Evolutionary conservation across 208 protist genomes (phyloP), one percentile per base, ranked within the genome.

Genomic region (Leishmania amazonensis): DNA sequence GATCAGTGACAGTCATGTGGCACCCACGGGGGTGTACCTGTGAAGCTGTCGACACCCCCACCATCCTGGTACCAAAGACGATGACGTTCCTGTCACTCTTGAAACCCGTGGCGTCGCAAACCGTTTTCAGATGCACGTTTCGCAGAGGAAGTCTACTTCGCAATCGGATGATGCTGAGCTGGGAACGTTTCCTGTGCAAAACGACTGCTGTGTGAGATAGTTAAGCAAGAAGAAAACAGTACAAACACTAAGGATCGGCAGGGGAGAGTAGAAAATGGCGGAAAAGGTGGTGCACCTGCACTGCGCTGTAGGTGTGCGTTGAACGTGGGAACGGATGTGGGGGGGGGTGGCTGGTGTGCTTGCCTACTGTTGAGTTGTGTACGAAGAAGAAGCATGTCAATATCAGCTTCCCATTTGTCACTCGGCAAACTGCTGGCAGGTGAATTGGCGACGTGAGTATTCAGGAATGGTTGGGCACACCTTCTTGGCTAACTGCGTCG

Each of bases 41-140:
- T 76, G 71, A 87, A 13, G 81, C 75, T 9, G 49, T 73, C 54
- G 78, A 85, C 53, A 83, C 76, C 11, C 83, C 83, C 1, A 83
- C 73, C 78, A 87, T 85, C 24, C 81, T 77, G 35, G 75, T 76
- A 54, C 83, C 78, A 47, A 89, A 73, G 17, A 87, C 80, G 8
- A 83, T 15, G 31, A 83, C 71, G 31, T 45, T 72, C 49, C 73
- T 83, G 19, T 83, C 70, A 67, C 75, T 58, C 13, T 38, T 47
- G 6, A 31, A 38, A 8, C 35, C 7, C 24, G 13, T 17, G 1
- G 11, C 9, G 35, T 74, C 67, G 6, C 17, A 15, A 3, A 42
- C 17, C 54, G 81, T 71, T 53, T 49, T 28, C 24, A 38, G 28
- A 4, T 53, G 28, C 70, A 54, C 1, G 11, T 28, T 7, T 11